phyloP scores from a whole-genome alignment of 495 filamentous ascomycete genomes.

The Neurospora sp. region DNA sequence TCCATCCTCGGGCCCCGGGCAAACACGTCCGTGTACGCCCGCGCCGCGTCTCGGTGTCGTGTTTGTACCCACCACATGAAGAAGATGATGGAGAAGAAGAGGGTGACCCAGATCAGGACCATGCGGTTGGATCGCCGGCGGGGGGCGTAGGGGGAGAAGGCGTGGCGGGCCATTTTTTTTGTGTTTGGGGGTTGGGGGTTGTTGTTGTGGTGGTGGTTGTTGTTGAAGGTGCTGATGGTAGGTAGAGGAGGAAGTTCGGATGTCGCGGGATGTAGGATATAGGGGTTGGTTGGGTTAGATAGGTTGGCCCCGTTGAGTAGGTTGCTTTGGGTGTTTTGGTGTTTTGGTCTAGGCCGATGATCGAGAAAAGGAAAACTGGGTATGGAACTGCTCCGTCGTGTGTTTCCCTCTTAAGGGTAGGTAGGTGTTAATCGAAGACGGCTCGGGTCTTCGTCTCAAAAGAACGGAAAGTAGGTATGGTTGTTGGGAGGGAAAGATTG shows the following conservation, averaged over 20 bases:
- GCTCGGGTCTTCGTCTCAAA: no score
- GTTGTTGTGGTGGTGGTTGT: neutral
- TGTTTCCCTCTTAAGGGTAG: no score
- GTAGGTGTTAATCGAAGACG: no score
- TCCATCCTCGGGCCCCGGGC: neutral
- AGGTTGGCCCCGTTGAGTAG: no score
- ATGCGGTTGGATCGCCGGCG: slow-evolving; percentile 22
- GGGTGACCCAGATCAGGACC: slow-evolving; percentile 21
- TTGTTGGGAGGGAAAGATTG: no score
- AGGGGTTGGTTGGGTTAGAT: no score
- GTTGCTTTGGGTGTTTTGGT: no score
- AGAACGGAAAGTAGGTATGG: no score
- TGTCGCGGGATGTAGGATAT: neutral
- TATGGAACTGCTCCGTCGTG: no score
- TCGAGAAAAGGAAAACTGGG: no score
- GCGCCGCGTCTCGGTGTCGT: slow-evolving; percentile 8
- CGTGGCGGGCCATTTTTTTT: neutral
- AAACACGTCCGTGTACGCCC: slow-evolving; percentile 10
- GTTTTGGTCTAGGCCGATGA: no score
- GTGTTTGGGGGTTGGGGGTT: neutral
- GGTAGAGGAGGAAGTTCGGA: neutral
- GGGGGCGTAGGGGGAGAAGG: slow-evolving; percentile 25
- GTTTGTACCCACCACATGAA: slow-evolving; percentile 22
- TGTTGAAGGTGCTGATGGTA: no score
- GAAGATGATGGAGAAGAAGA: slow-evolving; percentile 19